Evolutionary conservation across 2,329 filamentous ascomycete genomes (phyloP).

Genomic region (Tolypocladium ovalisporum): DNA sequence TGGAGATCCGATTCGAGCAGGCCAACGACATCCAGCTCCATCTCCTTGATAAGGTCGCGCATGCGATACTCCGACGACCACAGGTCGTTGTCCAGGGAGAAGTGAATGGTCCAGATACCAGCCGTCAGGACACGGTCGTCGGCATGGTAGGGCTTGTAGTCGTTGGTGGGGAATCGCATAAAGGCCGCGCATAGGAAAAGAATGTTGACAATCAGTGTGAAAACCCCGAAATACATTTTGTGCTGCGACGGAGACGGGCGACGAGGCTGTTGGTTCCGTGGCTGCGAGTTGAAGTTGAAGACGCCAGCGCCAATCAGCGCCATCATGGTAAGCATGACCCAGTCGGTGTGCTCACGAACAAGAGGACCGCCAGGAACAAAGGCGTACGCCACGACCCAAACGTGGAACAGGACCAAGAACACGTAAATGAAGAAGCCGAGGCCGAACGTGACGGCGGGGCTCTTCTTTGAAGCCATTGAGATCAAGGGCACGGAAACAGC

Average conservation of each 20-base stretch:
- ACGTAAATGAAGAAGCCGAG: conserved; percentile 88
- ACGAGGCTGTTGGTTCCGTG: conserved; percentile 22
- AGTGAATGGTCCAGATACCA: conserved; percentile 98
- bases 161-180: conserved; percentile 81
- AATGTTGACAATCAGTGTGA: conserved; percentile 67
- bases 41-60: conserved; percentile 78
- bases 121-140: conserved; percentile 83
- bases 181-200: conserved; percentile 74
- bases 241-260: conserved; percentile 26
- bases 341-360: conserved; percentile 89
- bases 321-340: conserved; percentile 87
- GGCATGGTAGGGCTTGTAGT: conserved; percentile 83
- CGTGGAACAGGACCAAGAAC: conserved; percentile 89
- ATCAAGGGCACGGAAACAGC: conserved; percentile 69
- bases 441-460: conserved; percentile 72
- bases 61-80: conserved; percentile 94
- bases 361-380: conserved; percentile 92
- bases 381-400: conserved; percentile 97
- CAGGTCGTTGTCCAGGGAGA: conserved; percentile 96
- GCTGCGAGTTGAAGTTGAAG: conserved; percentile 54
- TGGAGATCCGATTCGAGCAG: conserved; percentile 87
- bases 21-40: conserved; percentile 97
- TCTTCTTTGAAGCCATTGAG: conserved; percentile 62
- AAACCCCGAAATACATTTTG: conserved; percentile 40
- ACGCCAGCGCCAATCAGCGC: conserved; percentile 73